Percentiles rank a stretch among this genome's conserved stretches.
Evolutionary conservation across 2,329 filamentous ascomycete species (phyloP).

Genomic region (Madurella mycetomatis): DNA sequence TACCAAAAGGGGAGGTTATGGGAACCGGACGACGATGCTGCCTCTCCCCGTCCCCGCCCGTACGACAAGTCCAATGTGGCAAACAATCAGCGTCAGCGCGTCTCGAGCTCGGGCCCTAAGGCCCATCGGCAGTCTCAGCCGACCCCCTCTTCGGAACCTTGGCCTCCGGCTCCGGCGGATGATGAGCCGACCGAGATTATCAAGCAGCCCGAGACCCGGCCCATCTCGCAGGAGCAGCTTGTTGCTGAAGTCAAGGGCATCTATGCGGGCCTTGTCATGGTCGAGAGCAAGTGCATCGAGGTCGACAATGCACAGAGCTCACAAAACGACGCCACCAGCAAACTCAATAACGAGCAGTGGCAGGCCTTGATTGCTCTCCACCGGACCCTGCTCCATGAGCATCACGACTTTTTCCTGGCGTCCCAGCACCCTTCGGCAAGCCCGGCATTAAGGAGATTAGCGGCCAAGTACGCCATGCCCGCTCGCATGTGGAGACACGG

Average conservation of each 20-base stretch:
- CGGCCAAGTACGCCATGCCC: constrained; percentile 84
- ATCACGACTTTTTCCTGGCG: constrained; percentile 82
- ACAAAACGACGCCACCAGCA: constrained; percentile 38
- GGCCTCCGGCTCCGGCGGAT: constrained; percentile 3
- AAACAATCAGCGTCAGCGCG: constrained; percentile 15
- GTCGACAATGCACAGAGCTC: constrained; percentile 62
- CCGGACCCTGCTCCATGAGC: constrained; percentile 73
- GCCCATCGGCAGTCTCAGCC: constrained; percentile 9
- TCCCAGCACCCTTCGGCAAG: constrained; percentile 80
- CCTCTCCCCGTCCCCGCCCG: constrained; percentile 9
- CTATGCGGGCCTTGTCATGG: constrained; percentile 78
- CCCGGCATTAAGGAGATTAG: constrained; percentile 60
- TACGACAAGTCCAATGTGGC: constrained; percentile 23
- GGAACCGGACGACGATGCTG: constrained; percentile 17
- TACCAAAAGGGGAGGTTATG: constrained; percentile 19
- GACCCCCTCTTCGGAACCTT: neutral
- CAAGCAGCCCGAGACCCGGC: constrained; percentile 57
- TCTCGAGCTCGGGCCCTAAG: constrained; percentile 12
- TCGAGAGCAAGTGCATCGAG: constrained; percentile 83
- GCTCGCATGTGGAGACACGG: constrained; percentile 92
- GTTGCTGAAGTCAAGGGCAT: constrained; percentile 78
- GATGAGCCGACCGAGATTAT: constrained; percentile 24
- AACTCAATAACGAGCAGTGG: constrained; percentile 67
- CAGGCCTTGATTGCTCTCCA: constrained; percentile 80
- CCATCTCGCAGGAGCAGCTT: constrained; percentile 73